These are phyloP conservation scores for Volvariella volvacea DNA, from an alignment of 1,284 basidiomycete species.

Conservation along the genomic window DNA sequence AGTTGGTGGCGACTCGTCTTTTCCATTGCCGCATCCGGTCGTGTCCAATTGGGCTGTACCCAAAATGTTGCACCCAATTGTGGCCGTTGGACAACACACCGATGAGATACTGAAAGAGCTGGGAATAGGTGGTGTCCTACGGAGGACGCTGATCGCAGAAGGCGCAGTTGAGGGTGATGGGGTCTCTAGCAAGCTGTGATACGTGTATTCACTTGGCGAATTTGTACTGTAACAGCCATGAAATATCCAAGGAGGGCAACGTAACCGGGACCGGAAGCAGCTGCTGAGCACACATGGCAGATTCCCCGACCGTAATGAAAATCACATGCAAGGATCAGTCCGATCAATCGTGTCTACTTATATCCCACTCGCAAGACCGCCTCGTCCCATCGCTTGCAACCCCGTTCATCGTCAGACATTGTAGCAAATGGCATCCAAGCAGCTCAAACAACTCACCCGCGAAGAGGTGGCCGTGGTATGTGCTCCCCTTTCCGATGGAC, in stretches of 20 bases:
- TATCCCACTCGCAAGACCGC: no score
- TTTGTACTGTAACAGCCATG: no score
- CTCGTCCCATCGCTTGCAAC: no score
- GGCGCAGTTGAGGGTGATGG: slow-evolving; percentile 33
- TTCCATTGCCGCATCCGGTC: slow-evolving; percentile 47
- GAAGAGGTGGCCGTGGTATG: slow-evolving; percentile 45
- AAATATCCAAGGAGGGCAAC: no score
- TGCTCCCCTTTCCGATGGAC: slow-evolving; percentile 1
- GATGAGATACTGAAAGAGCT: slow-evolving; percentile 42
- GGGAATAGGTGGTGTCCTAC: slow-evolving; percentile 32
- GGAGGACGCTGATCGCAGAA: slow-evolving; percentile 27
- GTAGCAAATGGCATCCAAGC: slow-evolving; percentile 27
- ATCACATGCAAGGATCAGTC: no score
- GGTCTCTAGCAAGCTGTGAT: slow-evolving; percentile 2
- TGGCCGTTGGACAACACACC: slow-evolving; percentile 41
- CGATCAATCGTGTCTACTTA: no score
- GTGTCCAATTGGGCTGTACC: slow-evolving; percentile 2
- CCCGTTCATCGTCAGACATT: no score
- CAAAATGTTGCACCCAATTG: slow-evolving; percentile 22
- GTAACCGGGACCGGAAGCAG: no score
- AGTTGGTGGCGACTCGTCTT: slow-evolving; percentile 22
- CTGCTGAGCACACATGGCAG: no score
- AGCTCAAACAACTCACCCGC: slow-evolving; percentile 32
- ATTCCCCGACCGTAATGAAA: no score
- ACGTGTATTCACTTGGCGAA: not conserved